These are phyloP conservation scores for Apiotrichum mycotoxinovorans DNA, from an alignment of 1,284 basidiomycete genomes.

Conservation along the genomic window DNA sequence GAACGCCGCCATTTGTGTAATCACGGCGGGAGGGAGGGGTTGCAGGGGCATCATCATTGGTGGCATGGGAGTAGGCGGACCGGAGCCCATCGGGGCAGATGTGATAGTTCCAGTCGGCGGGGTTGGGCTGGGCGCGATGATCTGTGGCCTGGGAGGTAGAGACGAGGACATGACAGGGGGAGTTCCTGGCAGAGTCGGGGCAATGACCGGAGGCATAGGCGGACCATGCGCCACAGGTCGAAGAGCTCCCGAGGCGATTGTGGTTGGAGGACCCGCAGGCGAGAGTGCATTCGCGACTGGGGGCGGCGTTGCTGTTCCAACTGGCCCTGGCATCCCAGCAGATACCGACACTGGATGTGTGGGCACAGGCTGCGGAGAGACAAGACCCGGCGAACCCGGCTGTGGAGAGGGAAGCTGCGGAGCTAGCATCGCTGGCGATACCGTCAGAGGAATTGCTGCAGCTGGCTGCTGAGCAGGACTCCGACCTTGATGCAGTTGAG, in stretches of 20 bases:
- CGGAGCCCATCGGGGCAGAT: not conserved
- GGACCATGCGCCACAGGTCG: not conserved
- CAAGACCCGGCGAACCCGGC: not conserved
- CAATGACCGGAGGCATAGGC: not conserved
- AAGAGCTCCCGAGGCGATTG: not conserved
- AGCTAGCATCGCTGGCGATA: not conserved
- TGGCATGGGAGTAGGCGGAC: not conserved
- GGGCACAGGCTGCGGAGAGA: not conserved
- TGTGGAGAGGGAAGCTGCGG: not conserved
- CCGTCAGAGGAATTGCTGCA: not conserved
- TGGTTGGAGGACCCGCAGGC: not conserved
- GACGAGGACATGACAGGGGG: no score
- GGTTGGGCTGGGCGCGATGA: no score
- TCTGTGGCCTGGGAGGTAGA: no score
- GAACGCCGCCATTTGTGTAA: conserved; percentile 9
- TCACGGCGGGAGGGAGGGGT: not conserved
- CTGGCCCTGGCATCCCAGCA: not conserved
- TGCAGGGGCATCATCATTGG: not conserved
- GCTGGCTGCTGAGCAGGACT: not conserved
- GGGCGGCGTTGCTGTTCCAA: not conserved
- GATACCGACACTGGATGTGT: not conserved
- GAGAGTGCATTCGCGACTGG: not conserved
- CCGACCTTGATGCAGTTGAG: not conserved
- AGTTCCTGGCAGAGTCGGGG: not conserved
- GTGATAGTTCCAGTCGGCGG: no score